These are phyloP conservation scores for Teunomyces aglyptinius DNA, from an alignment of 805 yeast species.

Conservation along the genomic window DNA sequence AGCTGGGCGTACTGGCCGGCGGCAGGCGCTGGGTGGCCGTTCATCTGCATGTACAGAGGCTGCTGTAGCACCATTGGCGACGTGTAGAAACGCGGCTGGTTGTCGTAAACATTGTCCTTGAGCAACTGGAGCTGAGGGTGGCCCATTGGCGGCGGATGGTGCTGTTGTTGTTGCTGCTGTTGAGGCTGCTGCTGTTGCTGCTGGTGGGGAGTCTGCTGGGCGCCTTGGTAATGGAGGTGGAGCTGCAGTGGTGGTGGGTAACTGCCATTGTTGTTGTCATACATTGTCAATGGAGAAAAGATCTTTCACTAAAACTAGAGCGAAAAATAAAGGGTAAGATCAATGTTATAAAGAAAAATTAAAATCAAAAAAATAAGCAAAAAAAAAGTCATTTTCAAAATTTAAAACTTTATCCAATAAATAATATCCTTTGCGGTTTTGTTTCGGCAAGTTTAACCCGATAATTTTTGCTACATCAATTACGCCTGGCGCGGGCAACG, in stretches of 20 bases:
- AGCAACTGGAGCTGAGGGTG: conserved; percentile 6
- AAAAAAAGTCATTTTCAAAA: conserved; percentile 1
- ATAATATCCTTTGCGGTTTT: background rate
- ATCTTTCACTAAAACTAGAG: conserved; percentile 3
- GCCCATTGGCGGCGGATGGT: conserved; percentile 4
- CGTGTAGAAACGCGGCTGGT: conserved; percentile 22
- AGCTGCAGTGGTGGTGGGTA: conserved; percentile 4
- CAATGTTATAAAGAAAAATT: conserved; percentile 1
- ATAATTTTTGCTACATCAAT: background rate
- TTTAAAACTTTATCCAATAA: background rate
- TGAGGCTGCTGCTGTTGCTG: conserved; percentile 7
- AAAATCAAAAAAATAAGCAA: conserved; percentile 1
- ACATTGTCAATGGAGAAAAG: conserved; percentile 5
- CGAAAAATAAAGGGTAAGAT: conserved; percentile 5
- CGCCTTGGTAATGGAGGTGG: conserved; percentile 5
- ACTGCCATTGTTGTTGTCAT: conserved; percentile 4
- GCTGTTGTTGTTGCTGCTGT: conserved; percentile 5
- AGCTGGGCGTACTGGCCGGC: conserved; percentile 6
- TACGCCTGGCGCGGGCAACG: background rate
- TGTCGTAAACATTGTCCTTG: conserved; percentile 8
- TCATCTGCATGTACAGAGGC: conserved; percentile 13
- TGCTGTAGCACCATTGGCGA: conserved; percentile 25
- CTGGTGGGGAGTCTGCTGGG: conserved; percentile 10
- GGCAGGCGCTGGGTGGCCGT: conserved; percentile 2
- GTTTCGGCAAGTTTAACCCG: background rate